Base-by-base conservation (phyloP, 2,329 filamentous ascomycete genomes). In the Diaporthe vexans region DNA sequence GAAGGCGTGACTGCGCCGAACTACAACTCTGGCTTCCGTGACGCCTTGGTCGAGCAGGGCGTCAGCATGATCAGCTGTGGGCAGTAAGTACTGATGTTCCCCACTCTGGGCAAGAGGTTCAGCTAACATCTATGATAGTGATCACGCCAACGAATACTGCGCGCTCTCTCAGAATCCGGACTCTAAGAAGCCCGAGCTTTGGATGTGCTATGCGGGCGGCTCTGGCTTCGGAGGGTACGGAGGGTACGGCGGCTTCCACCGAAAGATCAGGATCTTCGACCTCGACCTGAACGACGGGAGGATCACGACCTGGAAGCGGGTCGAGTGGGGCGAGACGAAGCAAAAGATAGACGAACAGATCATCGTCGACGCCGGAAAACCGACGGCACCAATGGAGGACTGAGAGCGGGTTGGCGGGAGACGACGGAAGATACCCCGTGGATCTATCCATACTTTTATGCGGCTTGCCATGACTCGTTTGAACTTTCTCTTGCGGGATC, bases 131-230 rank as follows among this genome's bases (percentile, higher is more conserved):
- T 77, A 81, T 75, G 1, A 57, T 17, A 94, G 92, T 82, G 97
- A 99, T 81, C 97, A 99, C 81, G 96, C 94, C 77, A 99, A 99
- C 81, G 97, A 99, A 81, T 98, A 98, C 83, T 99, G 97, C 83
- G 92, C 94, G 76, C 88, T 98, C 11, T 91, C 89, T 1, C 83
- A 86, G 4, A 83, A 89, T 69, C 84, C 89, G 54, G 83, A 86
- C 40, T 85, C 85, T 29, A 83, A 87, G n/a, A 88, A 88, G 65
- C 92, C 93, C 0, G 90, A 93, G 40, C 85, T 98, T 3, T 99
- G 97, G 97, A 98, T 99, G 95, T 99, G 97, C 86, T 98, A 98
- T 83, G 96, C 92, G 11, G 97, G 97, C 43, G 97, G 94, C 35
- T 91, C 92, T 37, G 97, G 97, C 1, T 98, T 99, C 79, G 97